Base-by-base conservation (phyloP, 73 alveolate genomes). In the Symbiodinium natans region DNA sequence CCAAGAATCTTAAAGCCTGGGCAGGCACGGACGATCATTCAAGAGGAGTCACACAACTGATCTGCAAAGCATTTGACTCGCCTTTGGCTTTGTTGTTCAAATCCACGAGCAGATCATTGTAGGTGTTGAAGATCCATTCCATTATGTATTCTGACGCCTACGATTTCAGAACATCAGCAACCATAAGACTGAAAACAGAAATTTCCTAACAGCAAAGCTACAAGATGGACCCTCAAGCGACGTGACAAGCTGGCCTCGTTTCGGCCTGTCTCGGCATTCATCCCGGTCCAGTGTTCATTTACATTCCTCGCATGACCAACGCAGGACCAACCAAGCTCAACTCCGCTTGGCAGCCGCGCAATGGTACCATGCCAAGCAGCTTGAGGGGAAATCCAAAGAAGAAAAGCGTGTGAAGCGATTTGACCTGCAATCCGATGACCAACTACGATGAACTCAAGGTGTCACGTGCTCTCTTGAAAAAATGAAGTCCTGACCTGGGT, bases 111-210 rank as follows among this genome's bases (percentile, higher is more conserved):
- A 90, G 15, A 56, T 90, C 97, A 41, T 90, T 90, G 82, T 71
- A 90, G 77, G 97, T 90, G 88, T 42, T 90, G 41, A 90, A 90
- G 15, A 90, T 71, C 97, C 97, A 90, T 59, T 90, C 97, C 97
- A 90, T 90, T 38, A 90, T 41, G 54, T 90, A 90, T 52, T 90
- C 97, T 9, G 97, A 90, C 7, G 93, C 93, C 93, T 75, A 33
- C 83, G n/a, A 71, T n/a, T n/a, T n/a, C n/a, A n/a, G n/a, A n/a
- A n/a, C n/a, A n/a, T 9, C 59, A 46, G 59, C 59, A 13, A 46
- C 6, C 59, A 46, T 46, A 6, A 46, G 59, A 46, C 13, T 46
- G n/a, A n/a, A n/a, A n/a, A n/a, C n/a, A n/a, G n/a, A n/a, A n/a
- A n/a, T n/a, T n/a, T n/a, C n/a, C n/a, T n/a, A 0, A 5, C 41